Percentiles rank a stretch among this genome's conserved stretches.
These are phyloP conservation scores for Pholiota microspora DNA, from an alignment of 768 basidiomycete species.

Conservation along the genomic window DNA sequence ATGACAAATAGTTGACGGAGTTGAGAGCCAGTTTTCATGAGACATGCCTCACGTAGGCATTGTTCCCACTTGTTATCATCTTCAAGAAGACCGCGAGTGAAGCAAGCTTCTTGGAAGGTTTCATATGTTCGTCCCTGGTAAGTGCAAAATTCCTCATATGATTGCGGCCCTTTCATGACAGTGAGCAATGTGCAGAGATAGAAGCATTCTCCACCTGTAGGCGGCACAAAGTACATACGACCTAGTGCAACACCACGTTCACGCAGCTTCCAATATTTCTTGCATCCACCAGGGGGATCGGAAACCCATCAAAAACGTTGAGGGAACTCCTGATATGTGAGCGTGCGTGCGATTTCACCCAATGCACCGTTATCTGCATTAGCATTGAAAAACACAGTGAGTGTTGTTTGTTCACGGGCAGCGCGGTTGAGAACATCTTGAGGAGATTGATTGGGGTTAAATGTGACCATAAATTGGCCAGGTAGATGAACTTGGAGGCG, in stretches of 20 bases:
- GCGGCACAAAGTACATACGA: conserved; percentile 35
- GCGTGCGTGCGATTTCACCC: conserved; percentile 15
- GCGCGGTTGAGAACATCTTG: conserved; percentile 23
- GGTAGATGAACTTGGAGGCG: conserved; percentile 42
- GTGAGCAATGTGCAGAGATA: conserved; percentile 40
- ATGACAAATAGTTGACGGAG: conserved; percentile 38
- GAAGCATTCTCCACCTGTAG: conserved; percentile 35
- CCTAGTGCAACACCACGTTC: conserved; percentile 34
- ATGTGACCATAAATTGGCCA: conserved; percentile 37
- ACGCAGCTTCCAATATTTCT: conserved; percentile 34
- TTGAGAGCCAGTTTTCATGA: conserved; percentile 33
- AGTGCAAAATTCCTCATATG: conserved; percentile 24
- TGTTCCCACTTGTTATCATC: conserved; percentile 41
- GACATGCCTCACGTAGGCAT: conserved; percentile 34
- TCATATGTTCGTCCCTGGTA: conserved; percentile 11
- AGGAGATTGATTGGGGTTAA: conserved; percentile 26
- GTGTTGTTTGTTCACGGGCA: conserved; percentile 22
- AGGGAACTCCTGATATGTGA: conserved; percentile 36
- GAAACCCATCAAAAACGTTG: no score
- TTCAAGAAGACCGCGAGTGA: conserved; percentile 30
- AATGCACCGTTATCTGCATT: conserved; percentile 16
- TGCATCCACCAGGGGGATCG: no score
- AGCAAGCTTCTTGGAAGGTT: conserved; percentile 36
- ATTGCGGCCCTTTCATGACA: conserved; percentile 32
- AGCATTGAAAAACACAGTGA: conserved; percentile 30